Evolutionary conservation across 768 basidiomycete species (phyloP).

Genomic region (Phlebiopsis flavidoalba): DNA sequence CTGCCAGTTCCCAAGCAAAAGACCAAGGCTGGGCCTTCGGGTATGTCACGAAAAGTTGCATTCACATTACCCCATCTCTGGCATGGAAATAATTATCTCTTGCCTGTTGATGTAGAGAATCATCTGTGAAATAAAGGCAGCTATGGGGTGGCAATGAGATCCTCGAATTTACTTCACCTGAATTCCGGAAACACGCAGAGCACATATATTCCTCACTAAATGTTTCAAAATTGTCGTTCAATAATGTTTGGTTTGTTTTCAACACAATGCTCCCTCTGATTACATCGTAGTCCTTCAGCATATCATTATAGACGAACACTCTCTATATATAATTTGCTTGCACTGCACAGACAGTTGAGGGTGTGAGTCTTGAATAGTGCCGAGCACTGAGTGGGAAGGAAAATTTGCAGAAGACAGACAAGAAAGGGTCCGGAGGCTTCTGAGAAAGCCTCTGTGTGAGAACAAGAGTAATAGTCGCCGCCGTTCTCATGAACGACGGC

Average conservation of each 20-base stretch:
- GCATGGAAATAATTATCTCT: conserved; percentile 26
- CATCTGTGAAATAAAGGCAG: conserved; percentile 25
- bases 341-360: too few relatives aligned
- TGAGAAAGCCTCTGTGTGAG: too few relatives aligned
- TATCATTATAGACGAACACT: too few relatives aligned
- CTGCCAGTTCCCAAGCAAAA: conserved; percentile 25
- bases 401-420: too few relatives aligned
- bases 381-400: too few relatives aligned
- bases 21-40: conserved; percentile 30
- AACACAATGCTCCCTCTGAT: conserved; percentile 38
- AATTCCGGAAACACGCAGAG: conserved; percentile 21
- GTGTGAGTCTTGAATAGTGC: too few relatives aligned
- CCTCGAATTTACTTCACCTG: conserved; percentile 26
- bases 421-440: too few relatives aligned
- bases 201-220: conserved; percentile 16
- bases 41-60: conserved; percentile 29
- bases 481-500: too few relatives aligned
- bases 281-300: too few relatives aligned
- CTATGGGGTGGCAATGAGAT: conserved; percentile 28
- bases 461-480: too few relatives aligned
- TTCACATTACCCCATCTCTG: conserved; percentile 21
- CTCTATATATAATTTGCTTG: too few relatives aligned
- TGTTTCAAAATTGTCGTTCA: conserved; percentile 14
- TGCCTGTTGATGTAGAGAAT: conserved; percentile 18
- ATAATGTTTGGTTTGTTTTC: conserved; percentile 29